Evolutionary conservation across 2,329 filamentous ascomycete genomes (phyloP).

Genomic region (Cercospora canescens): DNA sequence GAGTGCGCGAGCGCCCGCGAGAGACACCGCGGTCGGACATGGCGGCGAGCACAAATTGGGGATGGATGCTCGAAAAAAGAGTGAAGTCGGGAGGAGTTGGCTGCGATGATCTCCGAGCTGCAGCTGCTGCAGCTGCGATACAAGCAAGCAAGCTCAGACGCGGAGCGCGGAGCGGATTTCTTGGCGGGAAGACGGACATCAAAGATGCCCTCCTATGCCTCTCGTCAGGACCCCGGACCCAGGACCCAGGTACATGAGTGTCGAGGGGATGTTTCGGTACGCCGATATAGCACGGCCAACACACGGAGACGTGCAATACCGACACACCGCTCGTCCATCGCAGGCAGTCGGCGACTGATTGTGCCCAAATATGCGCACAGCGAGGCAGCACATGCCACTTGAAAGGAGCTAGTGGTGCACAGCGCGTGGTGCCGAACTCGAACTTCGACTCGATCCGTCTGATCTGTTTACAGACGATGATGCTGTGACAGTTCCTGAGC

Average conservation of each 20-base stretch:
- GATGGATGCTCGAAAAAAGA: background rate
- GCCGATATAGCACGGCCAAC: no score
- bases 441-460: background rate
- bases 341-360: no score
- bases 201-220: no score
- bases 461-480: background rate
- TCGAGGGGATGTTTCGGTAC: no score
- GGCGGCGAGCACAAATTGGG: background rate
- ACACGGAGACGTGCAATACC: no score
- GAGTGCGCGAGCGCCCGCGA: slow-evolving; percentile 42
- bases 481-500: background rate
- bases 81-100: background rate
- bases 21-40: slow-evolving; percentile 36
- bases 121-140: background rate
- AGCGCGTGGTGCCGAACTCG: background rate
- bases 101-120: background rate
- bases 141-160: background rate
- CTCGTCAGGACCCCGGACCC: no score
- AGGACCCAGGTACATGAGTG: no score
- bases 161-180: background rate
- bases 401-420: background rate
- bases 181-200: background rate
- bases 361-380: background rate
- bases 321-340: no score
- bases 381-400: background rate